Conservation (phyloP, 179 eudicot species). For the Sideroxylon spinosum region DNA sequence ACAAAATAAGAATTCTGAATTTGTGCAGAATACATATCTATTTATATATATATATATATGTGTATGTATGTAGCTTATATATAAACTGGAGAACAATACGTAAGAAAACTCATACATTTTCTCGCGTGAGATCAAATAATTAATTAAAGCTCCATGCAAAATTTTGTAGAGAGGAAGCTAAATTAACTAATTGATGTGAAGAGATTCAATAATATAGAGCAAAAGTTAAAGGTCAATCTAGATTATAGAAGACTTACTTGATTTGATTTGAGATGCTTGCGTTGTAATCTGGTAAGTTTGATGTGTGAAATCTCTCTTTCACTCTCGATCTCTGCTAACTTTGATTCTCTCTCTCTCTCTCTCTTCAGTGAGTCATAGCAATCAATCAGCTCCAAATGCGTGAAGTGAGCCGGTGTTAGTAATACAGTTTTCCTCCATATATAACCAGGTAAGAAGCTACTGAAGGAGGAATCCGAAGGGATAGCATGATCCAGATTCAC, state of each 20-base stretch:
- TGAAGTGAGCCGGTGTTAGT: background rate
- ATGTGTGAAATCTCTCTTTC: too few species aligned
- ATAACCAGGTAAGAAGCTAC: conserved; percentile 31
- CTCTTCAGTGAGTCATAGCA: too few species aligned
- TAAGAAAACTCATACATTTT: too few species aligned
- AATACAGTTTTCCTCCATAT: background rate
- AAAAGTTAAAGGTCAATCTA: background rate
- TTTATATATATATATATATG: too few species aligned
- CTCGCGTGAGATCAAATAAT: too few species aligned
- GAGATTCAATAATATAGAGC: background rate
- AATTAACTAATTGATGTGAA: background rate
- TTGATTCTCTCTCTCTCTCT: background rate
- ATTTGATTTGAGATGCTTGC: background rate
- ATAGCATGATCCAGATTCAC: conserved; percentile 81
- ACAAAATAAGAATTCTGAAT: too few species aligned
- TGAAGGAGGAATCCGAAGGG: conserved; percentile 76
- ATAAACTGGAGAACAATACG: too few species aligned
- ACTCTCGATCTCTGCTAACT: background rate
- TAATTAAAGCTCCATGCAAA: conserved; percentile 3
- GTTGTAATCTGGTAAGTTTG: background rate
- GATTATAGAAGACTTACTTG: background rate
- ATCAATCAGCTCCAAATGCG: background rate
- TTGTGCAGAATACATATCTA: too few species aligned
- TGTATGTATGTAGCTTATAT: too few species aligned
- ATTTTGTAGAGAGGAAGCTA: background rate